A percentile compares a stretch with the other conserved stretches of the same genome.
phyloP scores from a whole-genome alignment of 1,284 basidiomycete genomes.

The Moniliophthora roreri region DNA sequence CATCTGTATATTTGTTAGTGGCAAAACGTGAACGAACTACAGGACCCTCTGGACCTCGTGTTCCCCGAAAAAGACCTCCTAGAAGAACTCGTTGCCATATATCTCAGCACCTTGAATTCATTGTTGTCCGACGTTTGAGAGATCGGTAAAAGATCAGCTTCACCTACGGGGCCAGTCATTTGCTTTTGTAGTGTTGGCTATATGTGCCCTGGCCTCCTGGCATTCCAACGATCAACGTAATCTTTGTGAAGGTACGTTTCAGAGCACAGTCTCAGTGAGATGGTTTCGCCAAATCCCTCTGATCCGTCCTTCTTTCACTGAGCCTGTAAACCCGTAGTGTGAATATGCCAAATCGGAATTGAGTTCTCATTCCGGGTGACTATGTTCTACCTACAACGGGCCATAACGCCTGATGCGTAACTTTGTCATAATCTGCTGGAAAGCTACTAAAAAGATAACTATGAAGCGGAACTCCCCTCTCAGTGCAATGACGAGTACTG shows the following conservation, averaged over 20 bases:
- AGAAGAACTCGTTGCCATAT: constrained; percentile 41
- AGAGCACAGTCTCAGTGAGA: constrained; percentile 41
- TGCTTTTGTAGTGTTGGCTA: constrained; percentile 42
- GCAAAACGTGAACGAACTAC: neutral
- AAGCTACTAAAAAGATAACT: constrained; percentile 3
- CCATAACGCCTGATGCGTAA: constrained; percentile 19
- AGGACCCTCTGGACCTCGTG: constrained; percentile 14
- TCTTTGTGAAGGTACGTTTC: constrained; percentile 24
- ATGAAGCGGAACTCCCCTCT: constrained; percentile 13
- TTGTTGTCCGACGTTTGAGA: constrained; percentile 40
- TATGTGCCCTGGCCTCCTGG: constrained; percentile 48
- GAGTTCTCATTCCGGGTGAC: neutral
- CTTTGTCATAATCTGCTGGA: neutral
- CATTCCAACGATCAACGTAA: constrained; percentile 47
- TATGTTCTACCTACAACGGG: constrained; percentile 16
- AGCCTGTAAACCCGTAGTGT: neutral
- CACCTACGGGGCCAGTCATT: constrained; percentile 41
- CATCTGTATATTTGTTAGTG: constrained; percentile 1
- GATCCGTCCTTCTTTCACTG: neutral
- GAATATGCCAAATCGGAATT: neutral
- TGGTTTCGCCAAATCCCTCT: constrained; percentile 4
- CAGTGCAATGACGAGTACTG: constrained; percentile 19
- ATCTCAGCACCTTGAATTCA: constrained; percentile 39
- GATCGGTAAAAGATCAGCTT: constrained; percentile 34
- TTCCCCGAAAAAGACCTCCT: constrained; percentile 37